phyloP scores from a whole-genome alignment of 108 stramenopile genomes.

The Nitzschia palea region DNA sequence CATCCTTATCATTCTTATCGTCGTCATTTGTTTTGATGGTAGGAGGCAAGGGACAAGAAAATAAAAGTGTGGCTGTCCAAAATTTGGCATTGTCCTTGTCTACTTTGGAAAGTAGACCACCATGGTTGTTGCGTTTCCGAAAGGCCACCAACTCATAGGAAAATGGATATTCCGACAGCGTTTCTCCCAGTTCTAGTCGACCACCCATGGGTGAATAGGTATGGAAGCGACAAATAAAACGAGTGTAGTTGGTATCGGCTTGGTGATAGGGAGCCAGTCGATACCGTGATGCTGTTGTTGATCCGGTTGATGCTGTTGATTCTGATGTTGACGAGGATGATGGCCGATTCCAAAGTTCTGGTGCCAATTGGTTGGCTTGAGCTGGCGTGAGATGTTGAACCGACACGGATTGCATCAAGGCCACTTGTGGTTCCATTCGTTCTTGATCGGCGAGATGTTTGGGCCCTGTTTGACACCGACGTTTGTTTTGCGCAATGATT shows the following conservation, averaged over 20 bases:
- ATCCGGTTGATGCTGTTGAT: not conserved
- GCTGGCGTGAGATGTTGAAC: constrained; percentile 43
- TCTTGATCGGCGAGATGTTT: constrained; percentile 35
- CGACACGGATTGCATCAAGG: constrained; percentile 61
- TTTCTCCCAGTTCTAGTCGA: constrained; percentile 43
- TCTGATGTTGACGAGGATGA: not conserved
- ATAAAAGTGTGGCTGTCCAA: constrained; percentile 43
- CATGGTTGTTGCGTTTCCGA: constrained; percentile 46
- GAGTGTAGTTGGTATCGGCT: constrained; percentile 46
- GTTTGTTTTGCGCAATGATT: constrained; percentile 74
- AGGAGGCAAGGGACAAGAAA: constrained; percentile 66
- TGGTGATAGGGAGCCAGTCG: constrained; percentile 53
- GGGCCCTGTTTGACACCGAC: constrained; percentile 70
- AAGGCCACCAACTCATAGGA: constrained; percentile 67
- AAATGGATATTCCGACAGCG: constrained; percentile 53
- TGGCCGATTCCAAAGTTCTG: constrained; percentile 47
- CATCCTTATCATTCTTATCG: not conserved
- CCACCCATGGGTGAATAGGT: not conserved
- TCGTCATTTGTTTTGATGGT: not conserved
- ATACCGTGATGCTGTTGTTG: constrained; percentile 36
- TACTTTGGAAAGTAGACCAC: constrained; percentile 39
- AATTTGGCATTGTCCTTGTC: constrained; percentile 56
- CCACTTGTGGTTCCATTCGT: constrained; percentile 62
- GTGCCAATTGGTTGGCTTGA: constrained; percentile 43
- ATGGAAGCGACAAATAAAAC: constrained; percentile 77